Conservation (phyloP, 345 rosid species). For the Moricandia arvensis region DNA sequence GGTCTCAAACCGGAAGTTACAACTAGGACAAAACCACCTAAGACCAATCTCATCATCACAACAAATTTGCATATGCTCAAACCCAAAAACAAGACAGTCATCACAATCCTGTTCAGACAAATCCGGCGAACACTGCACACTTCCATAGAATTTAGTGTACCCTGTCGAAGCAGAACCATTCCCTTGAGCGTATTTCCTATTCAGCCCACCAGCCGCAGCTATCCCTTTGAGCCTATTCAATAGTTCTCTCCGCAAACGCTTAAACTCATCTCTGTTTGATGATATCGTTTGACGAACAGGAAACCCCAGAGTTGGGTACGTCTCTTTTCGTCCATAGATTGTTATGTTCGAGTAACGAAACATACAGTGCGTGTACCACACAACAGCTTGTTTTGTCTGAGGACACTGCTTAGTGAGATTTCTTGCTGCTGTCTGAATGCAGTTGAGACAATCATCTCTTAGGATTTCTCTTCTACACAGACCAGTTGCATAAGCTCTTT, state of each 20-base stretch:
- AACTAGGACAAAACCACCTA: constrained; percentile 41
- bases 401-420: constrained; percentile 31
- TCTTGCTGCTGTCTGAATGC: constrained; percentile 35
- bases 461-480: constrained; percentile 49
- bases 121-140: constrained; percentile 50
- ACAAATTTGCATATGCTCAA: constrained; percentile 23
- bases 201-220: constrained; percentile 35
- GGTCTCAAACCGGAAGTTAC: constrained; percentile 45
- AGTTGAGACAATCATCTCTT: constrained; percentile 36
- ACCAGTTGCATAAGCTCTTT: constrained; percentile 34
- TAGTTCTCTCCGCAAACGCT: constrained; percentile 23
- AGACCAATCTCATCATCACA: constrained; percentile 33
- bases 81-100: constrained; percentile 27
- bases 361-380: constrained; percentile 43
- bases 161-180: background rate
- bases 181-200: constrained; percentile 49
- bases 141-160: constrained; percentile 31
- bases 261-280: background rate
- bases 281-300: no score
- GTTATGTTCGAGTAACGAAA: constrained; percentile 41
- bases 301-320: background rate
- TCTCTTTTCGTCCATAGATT: constrained; percentile 33
- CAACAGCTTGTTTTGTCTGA: constrained; percentile 33
- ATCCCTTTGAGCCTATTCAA: constrained; percentile 25
- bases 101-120: constrained; percentile 38